Conservation (phyloP, 2,329 filamentous ascomycete species). For the Juglanconis sp. region DNA sequence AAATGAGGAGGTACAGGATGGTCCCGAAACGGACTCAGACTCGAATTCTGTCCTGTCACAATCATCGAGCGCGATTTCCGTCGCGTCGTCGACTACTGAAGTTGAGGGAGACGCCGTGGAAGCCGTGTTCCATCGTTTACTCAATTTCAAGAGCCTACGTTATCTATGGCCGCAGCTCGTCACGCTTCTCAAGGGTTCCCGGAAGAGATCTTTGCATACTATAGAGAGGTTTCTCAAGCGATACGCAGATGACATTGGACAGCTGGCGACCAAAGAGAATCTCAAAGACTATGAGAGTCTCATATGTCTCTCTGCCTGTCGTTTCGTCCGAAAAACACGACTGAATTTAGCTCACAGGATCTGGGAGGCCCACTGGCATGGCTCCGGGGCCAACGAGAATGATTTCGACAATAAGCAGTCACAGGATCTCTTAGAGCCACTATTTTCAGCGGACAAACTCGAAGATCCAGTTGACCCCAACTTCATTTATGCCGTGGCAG, state of each 20-base stretch:
- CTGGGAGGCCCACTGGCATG: not conserved
- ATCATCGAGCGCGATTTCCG: not conserved
- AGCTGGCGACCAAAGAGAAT: not conserved
- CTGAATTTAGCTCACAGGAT: not conserved
- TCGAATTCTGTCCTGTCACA: not conserved
- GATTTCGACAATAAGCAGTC: not conserved
- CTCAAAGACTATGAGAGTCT: not conserved
- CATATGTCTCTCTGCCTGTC: not conserved
- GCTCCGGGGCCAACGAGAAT: not conserved
- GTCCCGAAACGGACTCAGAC: not conserved
- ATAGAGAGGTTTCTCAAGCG: constrained; percentile 1
- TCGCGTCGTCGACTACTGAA: not conserved
- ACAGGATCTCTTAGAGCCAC: not conserved
- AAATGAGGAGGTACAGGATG: not conserved
- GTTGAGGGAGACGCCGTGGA: not conserved
- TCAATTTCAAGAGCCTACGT: not conserved
- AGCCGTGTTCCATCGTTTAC: not conserved
- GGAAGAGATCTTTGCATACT: not conserved
- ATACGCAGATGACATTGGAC: constrained; percentile 1
- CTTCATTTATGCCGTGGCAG: not conserved
- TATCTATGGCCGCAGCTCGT: constrained; percentile 9
- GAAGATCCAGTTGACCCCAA: not conserved
- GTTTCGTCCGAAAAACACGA: not conserved
- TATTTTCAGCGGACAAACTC: not conserved
- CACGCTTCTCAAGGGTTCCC: not conserved